Evolutionary conservation across 805 yeast genomes (phyloP).

Genomic region (Candida multigemmis): DNA sequence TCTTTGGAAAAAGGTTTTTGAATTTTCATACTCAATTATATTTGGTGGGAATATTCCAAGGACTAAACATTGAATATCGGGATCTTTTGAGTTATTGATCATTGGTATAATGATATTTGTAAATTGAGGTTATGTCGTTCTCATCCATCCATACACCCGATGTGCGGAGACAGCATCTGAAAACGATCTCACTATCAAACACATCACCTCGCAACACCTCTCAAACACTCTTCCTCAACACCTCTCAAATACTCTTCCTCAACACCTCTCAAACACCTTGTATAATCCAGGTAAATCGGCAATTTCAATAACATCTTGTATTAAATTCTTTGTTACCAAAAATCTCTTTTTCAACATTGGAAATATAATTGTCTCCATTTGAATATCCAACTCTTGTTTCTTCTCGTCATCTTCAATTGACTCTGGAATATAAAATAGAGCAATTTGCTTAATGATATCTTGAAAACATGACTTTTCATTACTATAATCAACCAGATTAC

Average conservation of each 20-base stretch:
- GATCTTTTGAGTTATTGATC: no score
- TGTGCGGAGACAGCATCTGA: no score
- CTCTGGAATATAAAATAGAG: slow-evolving; percentile 67
- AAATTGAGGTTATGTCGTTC: no score
- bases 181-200: no score
- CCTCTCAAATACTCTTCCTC: no score
- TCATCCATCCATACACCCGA: no score
- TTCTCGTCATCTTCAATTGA: slow-evolving; percentile 17
- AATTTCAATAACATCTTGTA: slow-evolving; percentile 61
- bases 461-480: slow-evolving; percentile 63
- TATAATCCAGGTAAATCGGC: slow-evolving; percentile 90
- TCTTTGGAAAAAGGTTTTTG: slow-evolving; percentile 23
- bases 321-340: slow-evolving; percentile 49
- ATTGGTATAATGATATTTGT: no score
- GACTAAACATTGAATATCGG: slow-evolving; percentile 18
- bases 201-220: no score
- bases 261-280: slow-evolving; percentile 88
- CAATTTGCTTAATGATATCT: slow-evolving; percentile 58
- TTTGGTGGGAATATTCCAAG: slow-evolving; percentile 29
- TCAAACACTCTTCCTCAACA: no score
- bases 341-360: slow-evolving; percentile 57
- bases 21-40: slow-evolving; percentile 22
- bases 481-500: slow-evolving; percentile 49
- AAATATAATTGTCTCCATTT: slow-evolving; percentile 51
- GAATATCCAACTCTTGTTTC: slow-evolving; percentile 13